A percentile compares a stretch with the other conserved stretches of the same genome.
Conservation (phyloP, 176 grass and related monocot species). For the Phoenix roebelenii region DNA sequence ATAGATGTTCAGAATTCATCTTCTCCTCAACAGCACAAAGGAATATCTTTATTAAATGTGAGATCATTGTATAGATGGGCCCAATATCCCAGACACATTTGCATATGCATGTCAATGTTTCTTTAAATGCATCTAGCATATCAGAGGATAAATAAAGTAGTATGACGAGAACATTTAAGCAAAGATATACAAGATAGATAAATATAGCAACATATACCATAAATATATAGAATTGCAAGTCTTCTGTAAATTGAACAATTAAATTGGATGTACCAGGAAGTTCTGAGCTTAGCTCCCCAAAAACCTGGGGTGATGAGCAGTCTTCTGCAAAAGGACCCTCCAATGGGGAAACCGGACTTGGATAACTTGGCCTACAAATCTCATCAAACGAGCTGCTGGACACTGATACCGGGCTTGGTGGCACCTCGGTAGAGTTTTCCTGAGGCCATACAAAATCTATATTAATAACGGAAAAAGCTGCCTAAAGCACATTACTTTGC, state of each 20-base stretch:
- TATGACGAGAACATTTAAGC: too few species aligned
- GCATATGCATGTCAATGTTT: too few species aligned
- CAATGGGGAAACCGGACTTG: slow-evolving; percentile 79
- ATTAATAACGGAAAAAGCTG: too few species aligned
- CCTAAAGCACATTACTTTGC: too few species aligned
- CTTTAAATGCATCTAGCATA: too few species aligned
- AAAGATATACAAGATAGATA: not conserved
- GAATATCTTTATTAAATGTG: too few species aligned
- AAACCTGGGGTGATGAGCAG: slow-evolving; percentile 26
- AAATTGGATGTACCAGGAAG: slow-evolving; percentile 31
- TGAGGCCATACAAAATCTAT: slow-evolving; percentile 20
- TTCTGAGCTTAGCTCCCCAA: slow-evolving; percentile 29
- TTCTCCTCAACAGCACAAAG: too few species aligned
- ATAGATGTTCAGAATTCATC: too few species aligned
- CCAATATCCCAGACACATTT: too few species aligned
- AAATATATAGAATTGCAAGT: not conserved
- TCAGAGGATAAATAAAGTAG: too few species aligned
- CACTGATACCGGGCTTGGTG: slow-evolving; percentile 82
- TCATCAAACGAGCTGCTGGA: slow-evolving; percentile 79
- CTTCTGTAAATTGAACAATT: slow-evolving; percentile 7
- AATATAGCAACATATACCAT: not conserved
- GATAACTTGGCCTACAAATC: slow-evolving; percentile 61
- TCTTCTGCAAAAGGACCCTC: slow-evolving; percentile 61
- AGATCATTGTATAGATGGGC: too few species aligned
- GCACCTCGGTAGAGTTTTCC: slow-evolving; percentile 98